Evolutionary conservation across 1,139 yeast genomes (phyloP), one percentile per base, ranked within the genome.

Genomic region (Diutina rugosa): DNA sequence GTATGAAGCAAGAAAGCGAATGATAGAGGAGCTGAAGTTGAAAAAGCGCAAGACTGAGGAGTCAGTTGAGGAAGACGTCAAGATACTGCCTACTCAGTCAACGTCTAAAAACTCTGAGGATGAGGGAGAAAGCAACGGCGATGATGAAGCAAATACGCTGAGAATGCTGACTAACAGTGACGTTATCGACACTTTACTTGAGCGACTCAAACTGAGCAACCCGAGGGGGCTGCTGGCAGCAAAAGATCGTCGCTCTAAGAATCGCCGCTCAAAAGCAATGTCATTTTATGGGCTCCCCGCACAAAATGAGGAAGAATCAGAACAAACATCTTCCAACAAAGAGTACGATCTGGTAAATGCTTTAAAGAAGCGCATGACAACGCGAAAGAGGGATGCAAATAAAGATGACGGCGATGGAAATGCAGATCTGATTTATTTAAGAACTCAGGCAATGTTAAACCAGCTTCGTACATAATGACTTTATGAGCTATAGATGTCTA

Each of bases 261-360:
- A 66, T 53, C 63, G 75, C 56, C 59, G 77, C 57, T 65, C 66
- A 55, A 72, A 71, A 57, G 76, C 55, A 18, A 46, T 54, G 51
- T 29, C 44, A 14, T 35, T 54, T 21, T 30, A 45, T 12, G 44
- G 76, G 4, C 61, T 72, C 46, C 72, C 77, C 14, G 69, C 72
- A 56, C 72, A 72, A 59, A 67, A 75, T 0, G 74, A 71, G 35
- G 68, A 69, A 21, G 58, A 66, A 55, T 46, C 10, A 21, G 44
- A 30, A 10, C 38, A 28, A 29, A 59, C 38, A 18, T 30, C 41
- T 12, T 29, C 51, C 18, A 21, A 44, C 46, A 21, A 44, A 30
- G 72, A 72, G 54, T 76, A 76, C 59, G 78, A 73, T 55, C 75
- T 78, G 61, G 78, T 76, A 8, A 71, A 67, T 58, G 60, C 65